Conservation (phyloP, 306 rosid species). For the Potentilla sterilis region DNA sequence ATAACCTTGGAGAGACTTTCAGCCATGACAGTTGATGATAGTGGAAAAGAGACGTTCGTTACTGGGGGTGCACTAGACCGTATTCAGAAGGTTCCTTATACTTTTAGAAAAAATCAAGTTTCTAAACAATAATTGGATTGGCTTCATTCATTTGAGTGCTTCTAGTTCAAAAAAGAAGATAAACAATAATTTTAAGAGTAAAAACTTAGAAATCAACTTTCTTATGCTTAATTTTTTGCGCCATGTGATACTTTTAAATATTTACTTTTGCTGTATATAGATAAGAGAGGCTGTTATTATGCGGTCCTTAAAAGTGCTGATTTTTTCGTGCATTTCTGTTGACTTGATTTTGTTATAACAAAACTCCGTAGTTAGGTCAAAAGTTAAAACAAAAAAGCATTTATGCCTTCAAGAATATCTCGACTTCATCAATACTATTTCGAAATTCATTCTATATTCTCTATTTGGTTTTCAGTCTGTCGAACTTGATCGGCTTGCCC, state of each 20-base stretch:
- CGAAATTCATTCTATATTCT: conserved; percentile 27
- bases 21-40: conserved; percentile 83
- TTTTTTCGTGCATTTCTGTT: conserved; percentile 2
- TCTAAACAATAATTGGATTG: conserved; percentile 8
- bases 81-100: conserved; percentile 68
- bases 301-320: background rate
- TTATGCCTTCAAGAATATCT: background rate
- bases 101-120: conserved; percentile 7
- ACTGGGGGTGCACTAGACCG: conserved; percentile 80
- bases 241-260: background rate
- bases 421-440: background rate
- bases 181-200: background rate
- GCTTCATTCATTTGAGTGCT: conserved; percentile 14
- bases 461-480: conserved; percentile 61
- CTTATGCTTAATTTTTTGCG: background rate
- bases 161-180: background rate
- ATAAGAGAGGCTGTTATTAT: background rate
- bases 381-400: background rate
- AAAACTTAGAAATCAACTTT: background rate
- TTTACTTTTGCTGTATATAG: background rate
- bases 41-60: conserved; percentile 81
- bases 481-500: conserved; percentile 81
- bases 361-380: background rate
- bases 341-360: background rate
- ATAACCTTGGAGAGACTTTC: conserved; percentile 84